Evolutionary conservation across 441 rosid genomes (phyloP).

Genomic region (Corymbia calophylla): DNA sequence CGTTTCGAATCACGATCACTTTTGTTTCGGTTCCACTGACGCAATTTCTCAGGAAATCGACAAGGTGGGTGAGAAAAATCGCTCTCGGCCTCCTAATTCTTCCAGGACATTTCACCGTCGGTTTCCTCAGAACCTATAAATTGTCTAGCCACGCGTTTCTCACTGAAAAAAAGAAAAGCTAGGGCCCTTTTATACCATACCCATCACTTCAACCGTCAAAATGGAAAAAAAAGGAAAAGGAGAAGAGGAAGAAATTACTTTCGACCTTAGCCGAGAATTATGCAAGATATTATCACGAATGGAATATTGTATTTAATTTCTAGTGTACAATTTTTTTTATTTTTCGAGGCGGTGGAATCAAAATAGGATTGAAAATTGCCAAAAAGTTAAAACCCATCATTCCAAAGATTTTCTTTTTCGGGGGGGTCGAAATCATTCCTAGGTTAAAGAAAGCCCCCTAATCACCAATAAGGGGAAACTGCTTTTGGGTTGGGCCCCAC

Average conservation of each 20-base stretch:
- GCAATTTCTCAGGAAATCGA: neutral
- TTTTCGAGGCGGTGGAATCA: no score
- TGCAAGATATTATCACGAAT: neutral
- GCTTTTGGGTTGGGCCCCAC: neutral
- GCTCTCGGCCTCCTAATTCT: neutral
- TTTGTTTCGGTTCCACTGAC: neutral
- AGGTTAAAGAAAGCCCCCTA: neutral
- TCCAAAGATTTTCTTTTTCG: neutral
- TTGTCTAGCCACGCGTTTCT: neutral
- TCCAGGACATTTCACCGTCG: neutral
- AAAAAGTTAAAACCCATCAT: neutral
- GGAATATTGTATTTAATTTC: neutral
- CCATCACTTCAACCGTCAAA: no score
- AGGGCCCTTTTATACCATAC: no score
- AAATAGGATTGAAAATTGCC: neutral
- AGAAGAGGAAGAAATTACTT: neutral
- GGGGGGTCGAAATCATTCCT: neutral
- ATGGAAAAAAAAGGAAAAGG: no score
- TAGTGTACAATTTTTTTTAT: accelerated
- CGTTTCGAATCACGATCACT: neutral
- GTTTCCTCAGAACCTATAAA: neutral
- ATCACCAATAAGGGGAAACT: neutral
- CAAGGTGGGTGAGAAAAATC: neutral
- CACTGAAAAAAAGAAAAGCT: neutral
- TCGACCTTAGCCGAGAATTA: neutral